These are phyloP conservation scores for Microsporum audouinii DNA, from an alignment of 2,329 filamentous ascomycete species.

Conservation along the genomic window DNA sequence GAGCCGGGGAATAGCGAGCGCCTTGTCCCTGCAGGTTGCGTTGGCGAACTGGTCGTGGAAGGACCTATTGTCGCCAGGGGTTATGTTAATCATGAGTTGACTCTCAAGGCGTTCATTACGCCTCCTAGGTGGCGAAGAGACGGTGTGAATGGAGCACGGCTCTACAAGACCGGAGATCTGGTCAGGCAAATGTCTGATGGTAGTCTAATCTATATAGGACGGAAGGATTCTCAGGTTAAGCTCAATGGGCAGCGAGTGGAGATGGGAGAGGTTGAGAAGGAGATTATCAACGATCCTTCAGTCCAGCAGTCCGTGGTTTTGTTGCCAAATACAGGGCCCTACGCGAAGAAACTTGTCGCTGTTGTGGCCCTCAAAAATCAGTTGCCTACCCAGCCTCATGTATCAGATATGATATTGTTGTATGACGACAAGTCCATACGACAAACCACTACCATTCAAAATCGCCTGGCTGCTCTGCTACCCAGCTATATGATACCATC, in stretches of 20 bases:
- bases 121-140: constrained; percentile 45
- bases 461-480: constrained; percentile 14
- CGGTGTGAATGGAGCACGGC: constrained; percentile 12
- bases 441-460: constrained; percentile 6
- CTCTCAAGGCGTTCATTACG: constrained; percentile 21
- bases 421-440: not conserved
- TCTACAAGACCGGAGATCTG: constrained; percentile 46
- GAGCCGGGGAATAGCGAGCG: constrained; percentile 23
- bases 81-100: constrained; percentile 32
- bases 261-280: constrained; percentile 37
- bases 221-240: not conserved
- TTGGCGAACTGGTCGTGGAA: constrained; percentile 29
- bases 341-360: not conserved
- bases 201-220: constrained; percentile 12
- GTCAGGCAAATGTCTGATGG: constrained; percentile 17
- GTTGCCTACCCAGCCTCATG: not conserved
- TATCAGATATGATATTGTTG: not conserved
- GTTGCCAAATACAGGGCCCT: not conserved
- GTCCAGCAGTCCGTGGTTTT: not conserved
- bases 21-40: constrained; percentile 28
- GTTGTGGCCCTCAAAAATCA: not conserved
- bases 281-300: not conserved
- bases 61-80: constrained; percentile 29
- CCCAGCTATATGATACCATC: constrained; percentile 26
- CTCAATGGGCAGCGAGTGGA: constrained; percentile 1